These are phyloP conservation scores for Fusarium sp. DNA, from an alignment of 2,329 filamentous ascomycete species.

Conservation along the genomic window DNA sequence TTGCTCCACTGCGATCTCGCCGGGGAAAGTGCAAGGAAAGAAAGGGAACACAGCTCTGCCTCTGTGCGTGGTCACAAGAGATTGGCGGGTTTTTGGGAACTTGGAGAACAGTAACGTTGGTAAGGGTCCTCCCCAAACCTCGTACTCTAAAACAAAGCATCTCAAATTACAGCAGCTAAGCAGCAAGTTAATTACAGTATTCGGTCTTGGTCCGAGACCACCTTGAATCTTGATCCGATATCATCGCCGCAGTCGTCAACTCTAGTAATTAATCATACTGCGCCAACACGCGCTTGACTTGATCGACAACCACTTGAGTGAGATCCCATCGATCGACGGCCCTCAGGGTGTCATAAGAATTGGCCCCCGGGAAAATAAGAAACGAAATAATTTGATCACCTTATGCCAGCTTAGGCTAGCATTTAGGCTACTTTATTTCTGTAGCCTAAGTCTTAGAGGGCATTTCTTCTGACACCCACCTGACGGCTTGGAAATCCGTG, in stretches of 20 bases:
- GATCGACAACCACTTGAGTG: constrained; percentile 41
- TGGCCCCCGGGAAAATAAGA: too few relatives aligned
- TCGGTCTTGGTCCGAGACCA: constrained; percentile 20
- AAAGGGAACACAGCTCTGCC: constrained; percentile 24
- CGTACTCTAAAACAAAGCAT: constrained; percentile 16
- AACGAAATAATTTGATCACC: too few relatives aligned
- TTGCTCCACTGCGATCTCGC: constrained; percentile 22
- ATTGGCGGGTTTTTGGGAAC: constrained; percentile 31
- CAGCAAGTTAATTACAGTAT: constrained; percentile 6
- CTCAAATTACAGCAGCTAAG: constrained; percentile 3
- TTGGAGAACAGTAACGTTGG: constrained; percentile 14
- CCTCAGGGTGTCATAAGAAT: too few relatives aligned
- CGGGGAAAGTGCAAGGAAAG: constrained; percentile 12
- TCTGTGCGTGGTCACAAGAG: constrained; percentile 26
- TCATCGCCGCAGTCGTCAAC: constrained; percentile 34
- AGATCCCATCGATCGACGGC: constrained; percentile 46
- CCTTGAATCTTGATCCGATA: constrained; percentile 15
- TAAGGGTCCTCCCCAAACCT: constrained; percentile 10
- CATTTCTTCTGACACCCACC: too few relatives aligned
- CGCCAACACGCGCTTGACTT: constrained; percentile 14
- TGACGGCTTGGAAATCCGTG: constrained; percentile 35
- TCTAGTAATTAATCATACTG: constrained; percentile 13
- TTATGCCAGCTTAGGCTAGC: too few relatives aligned
- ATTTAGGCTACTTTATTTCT: too few relatives aligned
- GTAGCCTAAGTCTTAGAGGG: too few relatives aligned